Conservation (phyloP, 2,329 filamentous ascomycete species). For the Colletotrichum eleusines region DNA sequence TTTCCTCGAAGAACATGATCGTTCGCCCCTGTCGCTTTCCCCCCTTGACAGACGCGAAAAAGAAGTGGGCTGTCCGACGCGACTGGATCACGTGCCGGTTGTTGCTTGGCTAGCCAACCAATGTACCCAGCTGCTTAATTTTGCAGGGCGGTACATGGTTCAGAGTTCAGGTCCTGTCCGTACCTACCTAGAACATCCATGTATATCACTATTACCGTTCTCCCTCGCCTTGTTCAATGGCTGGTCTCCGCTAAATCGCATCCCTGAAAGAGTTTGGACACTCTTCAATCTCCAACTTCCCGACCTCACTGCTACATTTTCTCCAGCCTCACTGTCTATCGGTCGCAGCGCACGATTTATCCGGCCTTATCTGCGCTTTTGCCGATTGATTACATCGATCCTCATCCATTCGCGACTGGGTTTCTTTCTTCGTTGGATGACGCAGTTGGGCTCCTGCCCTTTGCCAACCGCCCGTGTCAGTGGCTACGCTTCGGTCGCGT, state of each 20-base stretch:
- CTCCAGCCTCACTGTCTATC: conserved; percentile 20
- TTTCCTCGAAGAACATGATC: not conserved
- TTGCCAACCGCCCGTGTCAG: conserved; percentile 30
- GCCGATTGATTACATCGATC: conserved; percentile 28
- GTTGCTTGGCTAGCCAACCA: not conserved
- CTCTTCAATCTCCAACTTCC: conserved; percentile 43
- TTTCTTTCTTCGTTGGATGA: conserved; percentile 32
- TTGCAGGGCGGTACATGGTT: conserved; percentile 15
- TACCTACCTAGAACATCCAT: conserved; percentile 20
- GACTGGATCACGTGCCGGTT: conserved; percentile 28
- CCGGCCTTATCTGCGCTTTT: conserved; percentile 17
- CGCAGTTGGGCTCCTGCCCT: conserved; percentile 29
- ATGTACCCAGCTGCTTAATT: not conserved
- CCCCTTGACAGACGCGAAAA: conserved; percentile 29
- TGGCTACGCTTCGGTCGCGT: conserved; percentile 55
- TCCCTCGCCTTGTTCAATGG: conserved; percentile 40
- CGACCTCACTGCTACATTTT: conserved; percentile 40
- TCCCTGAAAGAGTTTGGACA: conserved; percentile 43
- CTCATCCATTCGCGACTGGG: conserved; percentile 25
- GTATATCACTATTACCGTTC: conserved; percentile 30
- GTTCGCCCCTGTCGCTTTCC: conserved; percentile 27
- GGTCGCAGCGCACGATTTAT: conserved; percentile 39
- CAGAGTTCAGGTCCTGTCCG: conserved; percentile 3
- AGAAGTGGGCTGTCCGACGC: conserved; percentile 22
- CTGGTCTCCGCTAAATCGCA: conserved; percentile 42